Conservation (phyloP, 441 rosid genomes). For the Populus hybrid region DNA sequence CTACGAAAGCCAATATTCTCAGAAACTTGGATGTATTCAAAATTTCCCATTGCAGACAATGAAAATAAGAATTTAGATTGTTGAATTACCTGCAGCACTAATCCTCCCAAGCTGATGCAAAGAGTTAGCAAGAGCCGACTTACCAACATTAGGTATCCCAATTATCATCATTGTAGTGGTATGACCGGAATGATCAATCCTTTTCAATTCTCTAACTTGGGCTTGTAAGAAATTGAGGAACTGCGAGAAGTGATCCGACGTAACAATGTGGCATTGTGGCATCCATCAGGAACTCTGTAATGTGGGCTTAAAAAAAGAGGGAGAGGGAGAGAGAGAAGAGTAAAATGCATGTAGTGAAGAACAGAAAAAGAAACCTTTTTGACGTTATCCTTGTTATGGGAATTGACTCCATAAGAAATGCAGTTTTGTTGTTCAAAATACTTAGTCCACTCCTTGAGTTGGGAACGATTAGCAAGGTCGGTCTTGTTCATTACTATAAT, state of each 20-base stretch:
- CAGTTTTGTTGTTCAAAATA: constrained; percentile 44
- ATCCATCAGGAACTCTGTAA: background rate
- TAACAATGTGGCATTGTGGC: background rate
- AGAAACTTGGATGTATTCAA: background rate
- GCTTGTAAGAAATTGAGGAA: constrained; percentile 71
- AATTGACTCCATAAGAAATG: constrained; percentile 51
- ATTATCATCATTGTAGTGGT: constrained; percentile 62
- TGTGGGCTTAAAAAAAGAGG: background rate
- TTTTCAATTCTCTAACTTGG: constrained; percentile 52
- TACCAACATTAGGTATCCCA: constrained; percentile 85
- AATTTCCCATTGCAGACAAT: background rate
- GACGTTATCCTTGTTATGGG: constrained; percentile 67
- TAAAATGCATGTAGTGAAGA: background rate
- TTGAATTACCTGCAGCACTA: constrained; percentile 52
- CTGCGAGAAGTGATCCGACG: constrained; percentile 29
- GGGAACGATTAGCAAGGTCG: constrained; percentile 59
- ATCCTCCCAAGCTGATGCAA: constrained; percentile 82
- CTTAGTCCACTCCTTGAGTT: constrained; percentile 49
- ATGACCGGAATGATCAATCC: constrained; percentile 33
- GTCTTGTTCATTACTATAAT: constrained; percentile 57
- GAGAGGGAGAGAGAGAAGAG: background rate
- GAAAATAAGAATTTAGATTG: background rate
- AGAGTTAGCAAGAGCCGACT: constrained; percentile 71
- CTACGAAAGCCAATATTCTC: constrained; percentile 26
- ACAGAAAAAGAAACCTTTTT: constrained; percentile 38